Evolutionary conservation across 768 basidiomycete genomes (phyloP), one percentile per base, ranked within the genome.

Genomic region (Mycena kentingensis): DNA sequence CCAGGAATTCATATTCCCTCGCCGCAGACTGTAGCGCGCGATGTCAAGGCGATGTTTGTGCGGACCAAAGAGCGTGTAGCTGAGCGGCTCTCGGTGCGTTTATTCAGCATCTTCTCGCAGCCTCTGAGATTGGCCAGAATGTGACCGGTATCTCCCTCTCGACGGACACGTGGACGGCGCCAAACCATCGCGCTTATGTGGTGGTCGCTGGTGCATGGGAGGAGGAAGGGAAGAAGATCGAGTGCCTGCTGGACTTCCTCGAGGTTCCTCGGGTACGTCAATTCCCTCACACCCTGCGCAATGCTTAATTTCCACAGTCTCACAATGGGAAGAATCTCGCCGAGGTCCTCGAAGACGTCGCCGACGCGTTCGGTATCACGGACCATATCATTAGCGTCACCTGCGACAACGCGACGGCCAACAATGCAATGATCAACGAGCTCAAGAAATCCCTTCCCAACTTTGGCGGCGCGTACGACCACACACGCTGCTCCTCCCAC

Each of bases 311-410:
- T 7, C 36, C 63, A 12, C 46, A 60, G 48, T 72, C 71, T 0
- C 74, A 78, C 49, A 56, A 63, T 0, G 70, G 75, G 5, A 13
- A 61, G 1, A 68, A 69, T 15, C 61, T 78, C 15, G 73, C 74
- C 0, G 43, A 28, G 1, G 73, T 63, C 5, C 73, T 76, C 49
- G 60, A 54, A 1, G 27, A 59, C 2, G 63, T 75, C 5, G 64
- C 76, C 2, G 31, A 70, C 1, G 69, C 70, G 1, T 77, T 68
- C 46, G 68, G 69, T 0, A 67, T 75, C 34, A 51, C 38, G 4
- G 39, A 69, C 5, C 73, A 73, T 70, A 55, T 73, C 15, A 60
- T 75, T 2, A 59, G 65, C 11, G 48, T 76, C 3, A 73, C 66
- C 2, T 67, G 63, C 32, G 68, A 77, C 52, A 77, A 77, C 57